Evolutionary conservation across 73 alveolate genomes (phyloP).

Genomic region (Paramecium primaurelia): DNA sequence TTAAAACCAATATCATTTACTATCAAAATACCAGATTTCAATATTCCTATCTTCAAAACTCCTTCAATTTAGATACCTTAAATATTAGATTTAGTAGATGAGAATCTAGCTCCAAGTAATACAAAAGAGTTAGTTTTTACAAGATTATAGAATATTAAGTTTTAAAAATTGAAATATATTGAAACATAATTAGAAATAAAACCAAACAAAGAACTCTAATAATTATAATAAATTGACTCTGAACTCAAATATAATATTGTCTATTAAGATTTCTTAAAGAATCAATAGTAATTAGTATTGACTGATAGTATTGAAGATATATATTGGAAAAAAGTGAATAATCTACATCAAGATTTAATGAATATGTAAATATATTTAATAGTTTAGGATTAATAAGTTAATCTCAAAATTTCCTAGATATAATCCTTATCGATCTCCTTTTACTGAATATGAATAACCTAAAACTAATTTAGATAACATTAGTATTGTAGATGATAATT

Average conservation of each 20-base stretch:
- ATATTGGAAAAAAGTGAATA: not conserved
- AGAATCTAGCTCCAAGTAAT: slow-evolving; percentile 24
- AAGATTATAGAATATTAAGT: not conserved
- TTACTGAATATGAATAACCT: not conserved
- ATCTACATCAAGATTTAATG: not conserved
- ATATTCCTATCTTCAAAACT: not conserved
- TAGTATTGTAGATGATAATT: not conserved
- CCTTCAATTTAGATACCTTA: not conserved
- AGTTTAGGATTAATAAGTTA: not conserved
- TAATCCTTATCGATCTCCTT: not conserved
- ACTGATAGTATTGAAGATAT: not conserved
- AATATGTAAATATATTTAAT: not conserved
- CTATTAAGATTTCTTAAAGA: slow-evolving; percentile 5
- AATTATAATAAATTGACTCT: not conserved
- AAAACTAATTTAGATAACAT: not conserved
- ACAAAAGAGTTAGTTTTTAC: not conserved
- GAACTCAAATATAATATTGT: not conserved
- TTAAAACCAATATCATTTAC: not conserved
- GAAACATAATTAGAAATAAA: not conserved
- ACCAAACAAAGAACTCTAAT: not conserved
- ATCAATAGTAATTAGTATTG: not conserved
- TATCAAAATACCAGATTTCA: not conserved
- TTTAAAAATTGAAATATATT: not conserved
- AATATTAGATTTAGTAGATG: not conserved
- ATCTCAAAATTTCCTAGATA: not conserved